These are phyloP conservation scores for Xylariaceae sp. DNA, from an alignment of 2,329 filamentous ascomycete genomes.

Conservation along the genomic window DNA sequence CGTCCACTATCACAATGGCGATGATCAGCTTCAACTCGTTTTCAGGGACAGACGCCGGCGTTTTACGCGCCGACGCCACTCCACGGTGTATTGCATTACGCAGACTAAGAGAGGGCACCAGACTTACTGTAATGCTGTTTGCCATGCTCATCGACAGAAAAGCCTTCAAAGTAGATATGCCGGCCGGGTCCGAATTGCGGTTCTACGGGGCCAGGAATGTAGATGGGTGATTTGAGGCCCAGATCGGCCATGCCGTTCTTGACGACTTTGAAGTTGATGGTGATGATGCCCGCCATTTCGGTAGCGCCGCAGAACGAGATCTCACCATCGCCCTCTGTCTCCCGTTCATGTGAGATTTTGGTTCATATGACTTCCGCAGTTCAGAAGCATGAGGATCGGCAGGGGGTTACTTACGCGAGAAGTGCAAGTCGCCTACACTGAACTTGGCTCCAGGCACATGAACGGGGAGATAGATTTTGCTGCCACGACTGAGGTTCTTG, in stretches of 20 bases:
- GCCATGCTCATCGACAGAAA: constrained; percentile 80
- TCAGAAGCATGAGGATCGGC: background rate
- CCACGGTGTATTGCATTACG: no score
- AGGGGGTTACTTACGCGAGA: constrained; percentile 49
- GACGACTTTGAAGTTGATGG: constrained; percentile 83
- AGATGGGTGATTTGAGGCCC: constrained; percentile 77
- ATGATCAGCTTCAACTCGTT: background rate
- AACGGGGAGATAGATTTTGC: constrained; percentile 80
- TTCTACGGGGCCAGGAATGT: constrained; percentile 80
- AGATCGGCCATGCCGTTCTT: constrained; percentile 72
- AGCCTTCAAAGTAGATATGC: constrained; percentile 83
- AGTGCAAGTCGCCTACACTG: constrained; percentile 82
- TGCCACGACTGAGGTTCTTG: constrained; percentile 75
- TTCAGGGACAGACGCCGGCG: background rate
- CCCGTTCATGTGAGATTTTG: constrained; percentile 1
- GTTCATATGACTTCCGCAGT: background rate
- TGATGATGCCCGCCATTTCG: constrained; percentile 90
- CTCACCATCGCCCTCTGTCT: constrained; percentile 73
- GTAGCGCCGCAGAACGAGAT: constrained; percentile 87
- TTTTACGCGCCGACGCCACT: no score
- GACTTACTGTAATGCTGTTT: constrained; percentile 68
- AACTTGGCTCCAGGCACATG: constrained; percentile 86
- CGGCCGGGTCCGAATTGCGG: constrained; percentile 79
- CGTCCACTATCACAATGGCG: constrained; percentile 49
- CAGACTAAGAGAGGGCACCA: background rate